Evolutionary conservation across 345 rosid genomes (phyloP).

Genomic region (Nasturtium officinale): DNA sequence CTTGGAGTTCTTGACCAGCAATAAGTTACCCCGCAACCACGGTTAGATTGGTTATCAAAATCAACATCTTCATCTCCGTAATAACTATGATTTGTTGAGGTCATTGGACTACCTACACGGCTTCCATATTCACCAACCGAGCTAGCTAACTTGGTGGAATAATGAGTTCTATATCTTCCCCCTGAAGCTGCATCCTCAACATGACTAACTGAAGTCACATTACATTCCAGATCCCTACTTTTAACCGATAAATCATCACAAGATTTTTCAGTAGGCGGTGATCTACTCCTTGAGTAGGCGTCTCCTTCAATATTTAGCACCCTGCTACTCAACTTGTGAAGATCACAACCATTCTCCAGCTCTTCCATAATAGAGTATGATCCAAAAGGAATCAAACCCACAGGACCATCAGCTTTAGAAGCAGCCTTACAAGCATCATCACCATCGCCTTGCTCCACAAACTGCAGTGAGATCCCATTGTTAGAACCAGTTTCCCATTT

Average conservation of each 20-base stretch:
- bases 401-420: constrained; percentile 20
- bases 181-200: constrained; percentile 56
- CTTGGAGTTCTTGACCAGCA: constrained; percentile 91
- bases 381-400: constrained; percentile 41
- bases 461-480: constrained; percentile 69
- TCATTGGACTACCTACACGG: constrained; percentile 55
- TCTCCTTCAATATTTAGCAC: constrained; percentile 30
- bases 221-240: constrained; percentile 46
- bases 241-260: constrained; percentile 38
- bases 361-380: constrained; percentile 43
- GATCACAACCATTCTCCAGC: constrained; percentile 45
- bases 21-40: constrained; percentile 71
- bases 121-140: constrained; percentile 60
- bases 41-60: constrained; percentile 41
- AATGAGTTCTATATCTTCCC: constrained; percentile 35
- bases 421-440: constrained; percentile 39
- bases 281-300: constrained; percentile 30
- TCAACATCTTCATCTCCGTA: constrained; percentile 63
- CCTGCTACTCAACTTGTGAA: constrained; percentile 33
- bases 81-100: constrained; percentile 53
- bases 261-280: constrained; percentile 41
- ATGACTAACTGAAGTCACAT: constrained; percentile 37
- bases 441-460: constrained; percentile 27
- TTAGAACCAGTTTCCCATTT: constrained; percentile 85
- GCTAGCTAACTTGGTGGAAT: constrained; percentile 36